Evolutionary conservation across 768 basidiomycete genomes (phyloP), one percentile per base, ranked within the genome.

Genomic region (Pleurotus salmoneostramineus): DNA sequence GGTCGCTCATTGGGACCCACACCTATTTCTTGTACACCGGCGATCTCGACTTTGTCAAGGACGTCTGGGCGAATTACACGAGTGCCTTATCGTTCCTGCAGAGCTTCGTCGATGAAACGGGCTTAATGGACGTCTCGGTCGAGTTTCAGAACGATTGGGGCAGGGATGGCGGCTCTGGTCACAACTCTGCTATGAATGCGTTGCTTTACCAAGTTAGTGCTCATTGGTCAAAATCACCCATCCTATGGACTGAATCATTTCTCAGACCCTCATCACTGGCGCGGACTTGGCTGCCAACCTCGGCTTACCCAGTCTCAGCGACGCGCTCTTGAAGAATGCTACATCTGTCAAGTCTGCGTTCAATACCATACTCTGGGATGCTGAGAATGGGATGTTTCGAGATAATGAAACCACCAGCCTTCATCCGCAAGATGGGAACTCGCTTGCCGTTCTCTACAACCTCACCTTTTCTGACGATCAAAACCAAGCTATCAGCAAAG

Each of bases 81-180:
- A 69, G 73, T 65, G 76, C 66, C 21, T 55, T 64, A 55, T 64
- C 40, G 64, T 80, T 63, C 62, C 65, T 81, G 56, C 72, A 79
- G 62, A 73, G 72, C 52, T 74, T 80, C 27, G 69, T 77, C 0
- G 74, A 75, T 55, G 61, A 63, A 1, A 70, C 74, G 4, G 75
- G 75, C 1, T 61, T 77, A n/a, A 71, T 75, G 65, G 68, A 75
- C 57, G 73, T 75, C 33, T 73, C 74, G 6, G 58, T 27, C 3
- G 71, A 74, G 5, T 77, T 80, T 35, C 62, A 75, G 55, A 71
- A 79, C 47, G 81, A 82, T 60, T 82, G 80, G 80, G 80, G 76
- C 14, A 64, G 80, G 27, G 72, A 74, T 8, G 74, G 74, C 27
- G 76, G 77, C 3, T 72, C 77, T 17, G 79, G 79, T 10, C 71